Conservation (phyloP, 2,329 filamentous ascomycete species). For the Cryphonectria parasitica region DNA sequence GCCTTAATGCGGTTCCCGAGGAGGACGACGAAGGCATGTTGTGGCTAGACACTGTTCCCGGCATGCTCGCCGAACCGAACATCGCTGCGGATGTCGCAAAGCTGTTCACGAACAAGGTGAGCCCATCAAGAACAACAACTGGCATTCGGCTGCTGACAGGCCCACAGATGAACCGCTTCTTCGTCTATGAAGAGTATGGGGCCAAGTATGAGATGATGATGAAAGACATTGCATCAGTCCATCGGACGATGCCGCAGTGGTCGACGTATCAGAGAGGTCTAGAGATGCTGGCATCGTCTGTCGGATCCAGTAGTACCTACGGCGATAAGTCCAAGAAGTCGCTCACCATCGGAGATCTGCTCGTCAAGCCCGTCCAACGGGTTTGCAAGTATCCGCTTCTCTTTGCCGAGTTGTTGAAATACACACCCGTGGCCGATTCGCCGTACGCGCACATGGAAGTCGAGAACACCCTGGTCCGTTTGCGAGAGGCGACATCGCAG, state of each 20-base stretch:
- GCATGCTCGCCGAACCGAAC: conserved; percentile 61
- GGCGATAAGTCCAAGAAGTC: conserved; percentile 71
- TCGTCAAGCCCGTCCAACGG: conserved; percentile 95
- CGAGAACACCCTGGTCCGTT: conserved; percentile 69
- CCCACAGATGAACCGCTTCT: conserved; percentile 75
- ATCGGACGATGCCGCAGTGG: conserved; percentile 74
- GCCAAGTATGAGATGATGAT: conserved; percentile 87
- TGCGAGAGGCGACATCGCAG: conserved; percentile 75
- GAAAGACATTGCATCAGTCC: conserved; percentile 72
- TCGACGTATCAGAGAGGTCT: conserved; percentile 81
- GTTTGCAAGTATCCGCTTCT: conserved; percentile 90
- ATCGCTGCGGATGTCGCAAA: conserved; percentile 64
- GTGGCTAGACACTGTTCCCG: conserved; percentile 52
- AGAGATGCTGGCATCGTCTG: conserved; percentile 76
- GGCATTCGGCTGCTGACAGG: conserved; percentile 12
- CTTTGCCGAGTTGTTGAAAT: conserved; percentile 80
- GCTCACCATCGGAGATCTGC: conserved; percentile 79
- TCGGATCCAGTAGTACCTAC: conserved; percentile 70
- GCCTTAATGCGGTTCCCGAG: conserved; percentile 51
- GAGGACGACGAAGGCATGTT: conserved; percentile 41
- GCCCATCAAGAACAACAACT: background rate
- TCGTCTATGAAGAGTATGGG: conserved; percentile 88
- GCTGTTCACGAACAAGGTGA: conserved; percentile 62
- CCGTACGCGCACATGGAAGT: conserved; percentile 81
- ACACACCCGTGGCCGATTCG: conserved; percentile 84